phyloP scores from a whole-genome alignment of 768 basidiomycete species.

The Lyophyllum decastes region DNA sequence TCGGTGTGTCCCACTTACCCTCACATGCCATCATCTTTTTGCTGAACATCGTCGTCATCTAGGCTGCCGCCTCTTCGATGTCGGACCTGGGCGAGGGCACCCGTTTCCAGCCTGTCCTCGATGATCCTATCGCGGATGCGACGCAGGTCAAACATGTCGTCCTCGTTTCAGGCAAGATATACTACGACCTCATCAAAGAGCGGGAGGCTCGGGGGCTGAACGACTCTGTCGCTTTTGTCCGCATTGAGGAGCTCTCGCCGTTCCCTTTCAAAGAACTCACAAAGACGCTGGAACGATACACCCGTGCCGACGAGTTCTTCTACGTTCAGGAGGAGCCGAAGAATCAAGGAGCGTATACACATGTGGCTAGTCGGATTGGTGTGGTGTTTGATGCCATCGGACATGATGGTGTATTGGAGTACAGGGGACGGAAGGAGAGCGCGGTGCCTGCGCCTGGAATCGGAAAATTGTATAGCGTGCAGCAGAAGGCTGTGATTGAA shows the following conservation, averaged over 20 bases:
- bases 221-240: slow-evolving; percentile 62
- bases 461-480: slow-evolving; percentile 63
- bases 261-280: slow-evolving; percentile 73
- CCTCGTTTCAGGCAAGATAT: slow-evolving; percentile 80
- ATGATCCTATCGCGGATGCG: slow-evolving; percentile 43
- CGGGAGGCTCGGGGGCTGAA: slow-evolving; percentile 52
- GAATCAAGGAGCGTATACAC: slow-evolving; percentile 83
- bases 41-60: background rate
- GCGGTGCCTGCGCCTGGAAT: slow-evolving; percentile 79
- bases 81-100: slow-evolving; percentile 60
- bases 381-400: slow-evolving; percentile 46
- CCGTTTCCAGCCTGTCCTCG: slow-evolving; percentile 68
- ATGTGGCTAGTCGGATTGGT: slow-evolving; percentile 61
- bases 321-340: slow-evolving; percentile 90
- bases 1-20: slow-evolving; percentile 50
- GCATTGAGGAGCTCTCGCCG: slow-evolving; percentile 85
- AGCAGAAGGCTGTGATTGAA: slow-evolving; percentile 64
- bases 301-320: slow-evolving; percentile 38
- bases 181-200: slow-evolving; percentile 82
- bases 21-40: background rate
- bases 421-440: slow-evolving; percentile 69
- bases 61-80: slow-evolving; percentile 77
- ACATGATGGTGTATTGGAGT: slow-evolving; percentile 38
- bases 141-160: slow-evolving; percentile 62
- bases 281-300: slow-evolving; percentile 47